A percentile compares a stretch with the other conserved stretches of the same genome.
phyloP scores from a whole-genome alignment of 225 moss, liverwort and hornwort species.

The Asterella californica region DNA sequence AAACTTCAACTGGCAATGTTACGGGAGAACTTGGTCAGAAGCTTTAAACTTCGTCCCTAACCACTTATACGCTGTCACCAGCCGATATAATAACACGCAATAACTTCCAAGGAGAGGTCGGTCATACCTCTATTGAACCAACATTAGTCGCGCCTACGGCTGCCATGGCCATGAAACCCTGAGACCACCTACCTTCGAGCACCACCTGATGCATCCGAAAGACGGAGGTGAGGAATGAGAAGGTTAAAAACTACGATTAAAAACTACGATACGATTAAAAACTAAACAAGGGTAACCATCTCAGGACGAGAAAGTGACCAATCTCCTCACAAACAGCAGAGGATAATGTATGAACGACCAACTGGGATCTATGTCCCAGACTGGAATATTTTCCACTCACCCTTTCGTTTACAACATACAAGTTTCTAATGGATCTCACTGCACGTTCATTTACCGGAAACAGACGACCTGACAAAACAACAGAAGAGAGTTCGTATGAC shows the following conservation, averaged over 20 bases:
- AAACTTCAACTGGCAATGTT: slow-evolving; percentile 39
- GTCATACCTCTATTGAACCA: slow-evolving; percentile 75
- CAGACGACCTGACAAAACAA: slow-evolving; percentile 42
- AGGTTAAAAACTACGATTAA: not conserved
- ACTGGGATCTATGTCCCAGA: not conserved
- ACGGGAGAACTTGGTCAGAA: not conserved
- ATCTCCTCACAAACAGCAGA: not conserved
- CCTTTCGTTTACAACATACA: slow-evolving; percentile 88
- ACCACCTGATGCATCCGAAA: slow-evolving; percentile 41
- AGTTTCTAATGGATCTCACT: slow-evolving; percentile 72
- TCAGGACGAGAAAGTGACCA: not conserved
- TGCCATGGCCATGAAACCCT: slow-evolving; percentile 94
- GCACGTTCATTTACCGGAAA: slow-evolving; percentile 93
- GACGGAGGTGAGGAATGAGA: not conserved
- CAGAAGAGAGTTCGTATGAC: not conserved
- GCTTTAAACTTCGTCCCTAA: not conserved
- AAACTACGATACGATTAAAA: not conserved
- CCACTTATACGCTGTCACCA: not conserved
- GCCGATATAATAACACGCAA: not conserved
- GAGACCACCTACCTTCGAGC: slow-evolving; percentile 89
- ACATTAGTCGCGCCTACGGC: slow-evolving; percentile 96
- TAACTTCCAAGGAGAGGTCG: not conserved
- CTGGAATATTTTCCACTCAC: slow-evolving; percentile 18
- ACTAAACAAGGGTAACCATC: not conserved
- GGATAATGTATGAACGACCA: not conserved